Percentiles rank a stretch among this genome's conserved stretches.
Evolutionary conservation across 108 stramenopile species (phyloP).

Genomic region (Asterionellopsis glacialis): DNA sequence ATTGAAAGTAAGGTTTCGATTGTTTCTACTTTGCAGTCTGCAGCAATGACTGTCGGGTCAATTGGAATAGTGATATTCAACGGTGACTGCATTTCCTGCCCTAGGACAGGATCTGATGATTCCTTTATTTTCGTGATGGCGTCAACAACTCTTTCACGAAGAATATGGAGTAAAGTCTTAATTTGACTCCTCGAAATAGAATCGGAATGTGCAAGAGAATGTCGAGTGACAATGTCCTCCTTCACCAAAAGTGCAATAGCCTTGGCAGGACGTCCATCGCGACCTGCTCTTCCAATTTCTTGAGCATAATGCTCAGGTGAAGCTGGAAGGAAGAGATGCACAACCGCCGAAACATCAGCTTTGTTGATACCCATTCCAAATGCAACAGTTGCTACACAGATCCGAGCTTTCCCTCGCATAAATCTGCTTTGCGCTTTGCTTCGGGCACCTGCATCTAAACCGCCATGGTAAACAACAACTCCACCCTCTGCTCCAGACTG

Average conservation of each 20-base stretch:
- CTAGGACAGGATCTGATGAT: neutral
- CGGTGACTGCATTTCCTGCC: conserved; percentile 15
- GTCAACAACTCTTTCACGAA: conserved; percentile 3
- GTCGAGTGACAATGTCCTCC: conserved; percentile 65
- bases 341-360: conserved; percentile 80
- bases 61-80: conserved; percentile 62
- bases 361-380: conserved; percentile 99
- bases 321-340: conserved; percentile 86
- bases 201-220: conserved; percentile 77
- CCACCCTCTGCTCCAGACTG: conserved; percentile 59
- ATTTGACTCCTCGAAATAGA: conserved; percentile 65
- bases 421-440: conserved; percentile 77
- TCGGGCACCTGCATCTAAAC: conserved; percentile 75
- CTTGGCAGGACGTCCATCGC: conserved; percentile 80
- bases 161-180: conserved; percentile 30
- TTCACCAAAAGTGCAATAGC: conserved; percentile 72
- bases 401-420: conserved; percentile 82
- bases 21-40: conserved; percentile 83
- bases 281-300: conserved; percentile 96
- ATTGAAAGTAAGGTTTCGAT: conserved; percentile 80
- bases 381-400: conserved; percentile 92
- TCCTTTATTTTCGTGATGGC: too few species aligned
- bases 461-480: conserved; percentile 83
- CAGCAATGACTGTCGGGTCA: conserved; percentile 27
- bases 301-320: conserved; percentile 93